Conservation (phyloP, 2,329 filamentous ascomycete genomes). For the Sporothrix inflata region DNA sequence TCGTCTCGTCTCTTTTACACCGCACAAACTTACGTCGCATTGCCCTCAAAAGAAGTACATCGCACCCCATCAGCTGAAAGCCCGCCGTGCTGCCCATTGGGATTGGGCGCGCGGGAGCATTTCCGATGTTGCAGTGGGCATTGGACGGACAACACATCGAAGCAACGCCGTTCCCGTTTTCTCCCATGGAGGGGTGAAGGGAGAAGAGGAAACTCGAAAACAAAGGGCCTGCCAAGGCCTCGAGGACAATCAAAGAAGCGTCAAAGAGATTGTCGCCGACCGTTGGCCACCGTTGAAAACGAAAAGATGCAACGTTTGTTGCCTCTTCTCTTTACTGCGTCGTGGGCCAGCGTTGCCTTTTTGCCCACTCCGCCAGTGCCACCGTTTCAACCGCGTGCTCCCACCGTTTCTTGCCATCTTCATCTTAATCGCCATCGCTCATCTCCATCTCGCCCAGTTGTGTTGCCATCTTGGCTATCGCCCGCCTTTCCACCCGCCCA, state of each 20-base stretch:
- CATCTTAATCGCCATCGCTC: background rate
- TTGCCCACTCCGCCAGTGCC: background rate
- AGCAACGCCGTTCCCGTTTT: background rate
- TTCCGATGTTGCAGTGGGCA: conserved; percentile 9
- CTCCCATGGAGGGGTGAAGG: background rate
- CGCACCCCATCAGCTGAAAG: background rate
- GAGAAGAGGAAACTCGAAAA: no score
- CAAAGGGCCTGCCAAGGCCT: background rate
- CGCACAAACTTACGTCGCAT: no score
- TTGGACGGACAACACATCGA: conserved; percentile 18
- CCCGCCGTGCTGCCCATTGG: background rate
- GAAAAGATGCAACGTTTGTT: background rate
- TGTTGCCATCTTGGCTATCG: background rate
- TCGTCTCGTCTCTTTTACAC: background rate
- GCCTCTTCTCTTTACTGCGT: background rate
- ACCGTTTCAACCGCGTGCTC: background rate
- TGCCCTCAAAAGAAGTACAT: background rate
- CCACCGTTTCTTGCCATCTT: conserved; percentile 10
- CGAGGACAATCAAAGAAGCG: background rate
- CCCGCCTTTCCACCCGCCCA: background rate
- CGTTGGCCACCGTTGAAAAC: background rate
- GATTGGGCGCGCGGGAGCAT: background rate
- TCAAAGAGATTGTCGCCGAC: background rate
- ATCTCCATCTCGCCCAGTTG: background rate
- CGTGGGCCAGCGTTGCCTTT: no score